Evolutionary conservation across 139 green algal genomes (phyloP).

Genomic region (Volvox africanus): DNA sequence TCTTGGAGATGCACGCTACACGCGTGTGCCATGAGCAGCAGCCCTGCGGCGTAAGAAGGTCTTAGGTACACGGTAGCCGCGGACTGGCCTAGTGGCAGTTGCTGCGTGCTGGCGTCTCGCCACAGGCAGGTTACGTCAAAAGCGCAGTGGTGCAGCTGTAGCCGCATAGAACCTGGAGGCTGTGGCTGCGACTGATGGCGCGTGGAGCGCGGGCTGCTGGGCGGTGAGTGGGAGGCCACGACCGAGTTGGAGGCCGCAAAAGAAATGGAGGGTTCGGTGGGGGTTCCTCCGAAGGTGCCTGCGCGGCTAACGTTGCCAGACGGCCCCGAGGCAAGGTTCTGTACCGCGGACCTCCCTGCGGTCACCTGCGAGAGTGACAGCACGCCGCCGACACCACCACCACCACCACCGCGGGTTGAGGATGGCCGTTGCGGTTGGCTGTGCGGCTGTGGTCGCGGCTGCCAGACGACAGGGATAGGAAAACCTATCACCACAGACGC

Average conservation of each 20-base stretch:
- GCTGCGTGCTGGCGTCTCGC: slow-evolving; percentile 33
- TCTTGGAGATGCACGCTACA: slow-evolving; percentile 26
- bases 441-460: background rate
- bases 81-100: background rate
- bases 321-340: background rate
- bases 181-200: background rate
- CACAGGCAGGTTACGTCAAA: slow-evolving; percentile 40
- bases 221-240: background rate
- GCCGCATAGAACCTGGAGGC: background rate
- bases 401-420: background rate
- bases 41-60: slow-evolving; percentile 22
- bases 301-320: background rate
- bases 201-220: background rate
- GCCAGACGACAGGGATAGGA: slow-evolving; percentile 45
- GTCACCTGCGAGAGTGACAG: background rate
- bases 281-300: background rate
- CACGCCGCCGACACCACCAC: background rate
- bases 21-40: slow-evolving; percentile 45
- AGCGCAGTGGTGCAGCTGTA: slow-evolving; percentile 46
- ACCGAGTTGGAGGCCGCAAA: background rate
- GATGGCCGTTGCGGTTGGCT: background rate
- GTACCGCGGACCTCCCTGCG: background rate
- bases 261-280: background rate
- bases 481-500: slow-evolving; percentile 33
- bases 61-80: slow-evolving; percentile 32